Evolutionary conservation across 139 green algal genomes (phyloP).

Genomic region (Pedinophyceae sp.): DNA sequence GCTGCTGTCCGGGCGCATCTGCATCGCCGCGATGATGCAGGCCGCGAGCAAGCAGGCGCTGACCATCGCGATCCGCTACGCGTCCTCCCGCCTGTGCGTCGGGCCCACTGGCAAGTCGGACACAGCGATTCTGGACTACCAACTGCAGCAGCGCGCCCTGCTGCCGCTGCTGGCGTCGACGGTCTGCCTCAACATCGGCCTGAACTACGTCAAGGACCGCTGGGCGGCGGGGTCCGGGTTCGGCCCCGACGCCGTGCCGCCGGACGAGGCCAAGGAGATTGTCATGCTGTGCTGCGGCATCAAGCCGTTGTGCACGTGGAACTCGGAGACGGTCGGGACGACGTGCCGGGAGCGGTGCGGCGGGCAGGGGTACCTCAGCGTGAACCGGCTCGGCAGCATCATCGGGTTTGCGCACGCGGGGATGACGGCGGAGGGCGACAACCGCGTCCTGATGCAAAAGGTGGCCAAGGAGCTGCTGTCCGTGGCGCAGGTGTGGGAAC

Average conservation of each 20-base stretch:
- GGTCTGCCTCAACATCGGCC: conserved; percentile 59
- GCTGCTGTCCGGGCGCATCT: conserved; percentile 73
- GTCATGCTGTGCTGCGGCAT: conserved; percentile 81
- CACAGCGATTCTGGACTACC: conserved; percentile 77
- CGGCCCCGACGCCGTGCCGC: conserved; percentile 21
- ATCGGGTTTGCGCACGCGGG: conserved; percentile 80
- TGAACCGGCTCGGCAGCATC: conserved; percentile 71
- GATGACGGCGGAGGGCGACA: conserved; percentile 89
- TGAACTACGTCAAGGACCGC: conserved; percentile 60
- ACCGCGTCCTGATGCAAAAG: conserved; percentile 57
- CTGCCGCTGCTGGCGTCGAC: conserved; percentile 69
- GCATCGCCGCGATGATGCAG: conserved; percentile 80
- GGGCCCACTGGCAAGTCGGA: conserved; percentile 59
- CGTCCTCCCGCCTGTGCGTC: conserved; percentile 54
- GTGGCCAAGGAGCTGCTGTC: conserved; percentile 37
- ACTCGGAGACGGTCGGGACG: conserved; percentile 29
- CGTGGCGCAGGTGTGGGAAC: too few relatives aligned
- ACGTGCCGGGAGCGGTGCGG: conserved; percentile 9
- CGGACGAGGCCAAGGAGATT: conserved; percentile 37
- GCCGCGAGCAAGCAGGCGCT: conserved; percentile 53
- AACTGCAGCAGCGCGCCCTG: conserved; percentile 68
- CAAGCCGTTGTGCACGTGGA: conserved; percentile 83
- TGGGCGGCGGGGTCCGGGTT: conserved; percentile 64
- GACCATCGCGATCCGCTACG: conserved; percentile 53
- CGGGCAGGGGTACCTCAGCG: conserved; percentile 67